Base-by-base conservation (phyloP, 1,284 basidiomycete species). In the Sutorius eximius region DNA sequence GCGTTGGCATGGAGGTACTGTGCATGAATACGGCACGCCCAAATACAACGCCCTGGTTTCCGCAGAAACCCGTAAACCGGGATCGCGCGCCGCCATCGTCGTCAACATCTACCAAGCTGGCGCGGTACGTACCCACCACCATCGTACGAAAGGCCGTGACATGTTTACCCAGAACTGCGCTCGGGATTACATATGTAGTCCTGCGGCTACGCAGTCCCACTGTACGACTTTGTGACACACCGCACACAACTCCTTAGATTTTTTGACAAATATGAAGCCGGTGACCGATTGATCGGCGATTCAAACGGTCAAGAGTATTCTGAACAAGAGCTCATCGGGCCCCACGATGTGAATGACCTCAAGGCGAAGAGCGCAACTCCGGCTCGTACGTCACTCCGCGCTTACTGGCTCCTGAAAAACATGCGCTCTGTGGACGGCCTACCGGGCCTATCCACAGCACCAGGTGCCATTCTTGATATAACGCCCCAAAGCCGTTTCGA, bases 161-260 rank as follows among this genome's bases (percentile, higher is more conserved):
- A 29, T 36, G 13, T 32, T 37, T 42, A 45, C 18, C 41, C 32
- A 15, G 12, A 27, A 38, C 8, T 36, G 40, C 36, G 22, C 34
- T 16, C 24, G 10, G 22, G 15, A 57, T 44, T 13, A 38, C 38
- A 36, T 27, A 27, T 27, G 24, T 59, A 83, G 82, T 78, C 79
- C 2, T 84, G 82, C 56, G 82, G 82, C 38, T 83, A 71, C 52
- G 74, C 76, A 3, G 76, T 84, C 32, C 82, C 82, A 3, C 70
- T 75, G 56, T 83, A 77, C 64, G 64, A 70, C 10, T 83, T 77
- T 68, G 73, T 75, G 47, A 65, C 69, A 9, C 71, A 79, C 38
- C 77, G 81, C 13, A 73, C 71, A 49, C 72, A 70, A 24, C 73
- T 81, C 11, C 66, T 72, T 38, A 64, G 68, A 11, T 61, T 55